phyloP scores from a whole-genome alignment of 2,329 filamentous ascomycete species.

The Stachybotrys elegans region DNA sequence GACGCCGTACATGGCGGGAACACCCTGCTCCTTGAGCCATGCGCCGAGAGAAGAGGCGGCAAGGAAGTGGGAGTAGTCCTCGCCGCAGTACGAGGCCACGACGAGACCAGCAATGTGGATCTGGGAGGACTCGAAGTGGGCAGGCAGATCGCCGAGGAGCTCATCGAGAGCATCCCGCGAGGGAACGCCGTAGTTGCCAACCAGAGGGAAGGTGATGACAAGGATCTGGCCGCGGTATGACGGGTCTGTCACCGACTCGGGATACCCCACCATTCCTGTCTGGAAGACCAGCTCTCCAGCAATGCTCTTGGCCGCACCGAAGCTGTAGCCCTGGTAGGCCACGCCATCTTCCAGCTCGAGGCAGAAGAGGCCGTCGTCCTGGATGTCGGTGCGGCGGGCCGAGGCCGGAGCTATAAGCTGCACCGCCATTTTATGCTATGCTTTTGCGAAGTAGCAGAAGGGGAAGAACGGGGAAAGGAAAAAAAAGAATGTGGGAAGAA shows the following conservation, averaged over 20 bases:
- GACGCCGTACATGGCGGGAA: slow-evolving; percentile 91
- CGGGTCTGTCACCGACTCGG: slow-evolving; percentile 85
- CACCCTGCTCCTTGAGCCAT: slow-evolving; percentile 93
- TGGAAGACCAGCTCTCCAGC: slow-evolving; percentile 98
- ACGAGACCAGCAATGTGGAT: slow-evolving; percentile 94
- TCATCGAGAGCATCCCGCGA: slow-evolving; percentile 80
- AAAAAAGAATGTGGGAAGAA: too few species aligned
- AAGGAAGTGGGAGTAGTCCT: slow-evolving; percentile 93
- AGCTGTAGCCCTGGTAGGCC: slow-evolving; percentile 91
- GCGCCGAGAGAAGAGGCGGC: slow-evolving; percentile 84
- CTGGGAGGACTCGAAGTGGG: slow-evolving; percentile 85
- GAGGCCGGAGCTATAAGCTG: slow-evolving; percentile 50
- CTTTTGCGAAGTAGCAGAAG: slow-evolving; percentile 8
- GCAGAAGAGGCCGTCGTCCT: slow-evolving; percentile 63
- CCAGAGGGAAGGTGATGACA: slow-evolving; percentile 90
- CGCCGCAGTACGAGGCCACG: slow-evolving; percentile 85
- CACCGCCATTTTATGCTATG: slow-evolving; percentile 24
- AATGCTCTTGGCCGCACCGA: slow-evolving; percentile 90
- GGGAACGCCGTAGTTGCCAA: slow-evolving; percentile 97
- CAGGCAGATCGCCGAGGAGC: slow-evolving; percentile 78
- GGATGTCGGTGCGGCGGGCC: slow-evolving; percentile 47
- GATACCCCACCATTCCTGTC: slow-evolving; percentile 98
- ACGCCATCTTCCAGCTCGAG: slow-evolving; percentile 92
- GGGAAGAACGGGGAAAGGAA: slow-evolving; percentile 7
- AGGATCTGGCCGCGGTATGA: slow-evolving; percentile 91